Evolutionary conservation across 2,329 filamentous ascomycete species (phyloP), one percentile per base, ranked within the genome.

Genomic region (Ophiostoma piceae): DNA sequence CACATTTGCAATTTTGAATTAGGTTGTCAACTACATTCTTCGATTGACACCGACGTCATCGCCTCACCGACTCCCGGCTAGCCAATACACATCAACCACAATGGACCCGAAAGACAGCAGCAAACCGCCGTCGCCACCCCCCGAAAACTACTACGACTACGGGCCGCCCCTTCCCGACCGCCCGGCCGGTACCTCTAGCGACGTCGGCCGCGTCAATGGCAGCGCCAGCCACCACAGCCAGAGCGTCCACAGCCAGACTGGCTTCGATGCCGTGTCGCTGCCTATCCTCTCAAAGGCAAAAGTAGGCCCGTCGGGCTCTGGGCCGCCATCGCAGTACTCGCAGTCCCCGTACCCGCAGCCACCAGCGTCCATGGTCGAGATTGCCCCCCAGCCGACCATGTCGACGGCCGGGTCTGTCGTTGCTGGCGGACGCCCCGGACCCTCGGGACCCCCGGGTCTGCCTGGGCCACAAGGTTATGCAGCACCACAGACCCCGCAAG

Each of bases 361-460:
- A n/a, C 62, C 70, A 22, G 67, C 67, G 8, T 57, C 70, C n/a
- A 69, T 74, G 72, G 32, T 64, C 12, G 69, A 73, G 47, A 35
- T 74, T n/a, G 70, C 70, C 11, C 73, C 73, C 3, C 68, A 71
- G 70, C 73, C 73, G 8, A 74, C 72, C 26, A 66, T 68, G 64
- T 74, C 73, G 26, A 74, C 72, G 14, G 60, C 72, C 12, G 73
- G 73, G 1, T 73, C 72, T 16, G 37, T 69, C 2, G 70, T 68
- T 16, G 64, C 69, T 4, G 54, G 62, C 7, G 35, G 26, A 41
- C 35, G 32, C 29, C 32, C 62, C 0, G 62, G 62, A n/a, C 62
- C 32, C 19, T 41, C 62, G 9, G 47, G 39, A 41, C 7, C n/a
- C 11, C 29, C 29, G 22, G 60, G 57, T 12, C 32, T 26, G 69